Evolutionary conservation across 495 filamentous ascomycete species (phyloP), one percentile per base, ranked within the genome.

Genomic region (Bombardia bombarda): DNA sequence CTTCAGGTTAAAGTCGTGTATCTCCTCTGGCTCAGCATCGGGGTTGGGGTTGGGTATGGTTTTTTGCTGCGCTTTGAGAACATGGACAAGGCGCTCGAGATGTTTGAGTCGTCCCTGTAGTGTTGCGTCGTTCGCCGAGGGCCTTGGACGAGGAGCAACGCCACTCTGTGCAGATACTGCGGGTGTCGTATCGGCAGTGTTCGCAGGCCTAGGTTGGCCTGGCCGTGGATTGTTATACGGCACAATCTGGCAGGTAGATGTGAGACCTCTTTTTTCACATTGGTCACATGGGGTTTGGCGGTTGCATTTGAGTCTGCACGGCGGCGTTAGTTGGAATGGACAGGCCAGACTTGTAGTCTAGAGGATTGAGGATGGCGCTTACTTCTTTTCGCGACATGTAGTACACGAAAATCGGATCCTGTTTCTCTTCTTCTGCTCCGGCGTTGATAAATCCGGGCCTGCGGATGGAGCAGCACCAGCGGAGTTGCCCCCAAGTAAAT

Each of bases 331-430:
- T n/a, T n/a, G n/a, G n/a, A n/a, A n/a, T n/a, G n/a, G n/a, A n/a
- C n/a, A n/a, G n/a, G n/a, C n/a, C n/a, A n/a, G n/a, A n/a, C n/a
- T n/a, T n/a, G n/a, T n/a, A n/a, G n/a, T n/a, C n/a, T n/a, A n/a
- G n/a, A n/a, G n/a, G n/a, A n/a, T n/a, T n/a, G n/a, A n/a, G n/a
- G n/a, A n/a, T 41, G n/a, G 25, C 23, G 24, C 68, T 49, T 52
- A 74, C 73, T 77, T 77, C 38, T 72, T 67, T 32, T 56, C 63
- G 47, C 73, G 60, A 49, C 73, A 77, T 13, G 65, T 64, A 10
- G 70, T 77, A 54, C 73, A 77, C 3, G 73, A 77, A 33, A 75
- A 67, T 37, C 73, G 67, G 23, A 77, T 71, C 20, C 73, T 52
- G 32, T 67, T 73, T 46, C 72, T 62, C 52, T 75, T 77, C 47